phyloP scores from a whole-genome alignment of 345 rosid genomes.

The Eucalyptus erythrocorys region DNA sequence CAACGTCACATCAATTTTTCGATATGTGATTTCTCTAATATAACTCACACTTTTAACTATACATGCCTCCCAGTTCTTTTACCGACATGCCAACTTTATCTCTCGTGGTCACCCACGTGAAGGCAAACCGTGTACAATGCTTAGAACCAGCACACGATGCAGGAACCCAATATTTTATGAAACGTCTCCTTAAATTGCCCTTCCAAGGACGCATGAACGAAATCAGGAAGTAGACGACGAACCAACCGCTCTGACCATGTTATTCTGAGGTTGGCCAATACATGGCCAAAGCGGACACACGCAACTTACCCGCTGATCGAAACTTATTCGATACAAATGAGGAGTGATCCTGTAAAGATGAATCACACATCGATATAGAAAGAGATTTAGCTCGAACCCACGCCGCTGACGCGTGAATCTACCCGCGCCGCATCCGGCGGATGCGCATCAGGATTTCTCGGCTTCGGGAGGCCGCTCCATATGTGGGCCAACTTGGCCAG shows the following conservation, averaged over 20 bases:
- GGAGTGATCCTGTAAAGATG: background rate
- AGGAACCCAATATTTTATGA: background rate
- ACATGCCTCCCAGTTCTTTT: background rate
- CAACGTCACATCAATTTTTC: rapidly evolving
- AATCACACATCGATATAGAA: background rate
- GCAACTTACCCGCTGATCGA: too few species aligned
- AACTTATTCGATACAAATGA: background rate
- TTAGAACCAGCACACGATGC: background rate
- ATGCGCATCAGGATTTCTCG: background rate
- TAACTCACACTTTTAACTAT: background rate
- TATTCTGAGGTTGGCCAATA: background rate
- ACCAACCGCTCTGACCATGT: background rate
- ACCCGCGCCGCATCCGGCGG: background rate
- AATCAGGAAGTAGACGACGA: background rate
- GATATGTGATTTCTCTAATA: too few species aligned
- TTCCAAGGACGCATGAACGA: background rate
- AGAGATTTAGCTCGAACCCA: background rate
- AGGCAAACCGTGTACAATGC: background rate
- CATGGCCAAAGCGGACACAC: background rate
- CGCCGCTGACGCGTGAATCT: background rate
- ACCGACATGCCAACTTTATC: background rate
- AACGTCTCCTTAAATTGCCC: background rate
- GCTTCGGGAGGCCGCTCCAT: background rate
- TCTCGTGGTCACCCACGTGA: background rate
- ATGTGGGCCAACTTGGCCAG: background rate